A percentile compares a stretch with the other conserved stretches of the same genome.
Evolutionary conservation across 2,329 filamentous ascomycete genomes (phyloP).

Genomic region (Sporothrix schenckii): DNA sequence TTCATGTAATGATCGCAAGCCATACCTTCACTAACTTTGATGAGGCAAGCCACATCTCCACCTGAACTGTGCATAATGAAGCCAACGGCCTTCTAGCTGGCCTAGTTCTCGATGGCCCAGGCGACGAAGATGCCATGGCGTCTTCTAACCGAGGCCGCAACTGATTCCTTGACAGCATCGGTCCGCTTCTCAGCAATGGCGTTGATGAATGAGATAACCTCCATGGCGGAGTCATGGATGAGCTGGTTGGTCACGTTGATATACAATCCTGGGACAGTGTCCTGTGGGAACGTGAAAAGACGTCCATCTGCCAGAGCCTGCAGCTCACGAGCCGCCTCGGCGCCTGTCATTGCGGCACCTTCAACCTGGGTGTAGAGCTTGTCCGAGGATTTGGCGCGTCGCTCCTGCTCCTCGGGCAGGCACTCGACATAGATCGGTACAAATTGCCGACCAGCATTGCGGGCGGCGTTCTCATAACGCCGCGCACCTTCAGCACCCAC

Average conservation of each 20-base stretch:
- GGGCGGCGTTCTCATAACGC: conserved; percentile 39
- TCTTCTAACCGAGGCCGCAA: conserved; percentile 24
- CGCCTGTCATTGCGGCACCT: conserved; percentile 17
- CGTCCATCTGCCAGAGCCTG: conserved; percentile 26
- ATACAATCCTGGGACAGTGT: conserved; percentile 33
- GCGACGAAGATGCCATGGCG: background rate
- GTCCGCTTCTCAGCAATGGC: conserved; percentile 34
- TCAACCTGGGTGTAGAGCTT: conserved; percentile 34
- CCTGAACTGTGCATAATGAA: too few species aligned
- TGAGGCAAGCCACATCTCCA: too few species aligned
- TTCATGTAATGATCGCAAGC: background rate
- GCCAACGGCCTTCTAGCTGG: background rate
- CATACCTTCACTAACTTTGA: background rate
- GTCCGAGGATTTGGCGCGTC: conserved; percentile 36
- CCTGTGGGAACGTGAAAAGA: conserved; percentile 33
- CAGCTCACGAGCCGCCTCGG: conserved; percentile 27
- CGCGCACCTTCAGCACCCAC: conserved; percentile 37
- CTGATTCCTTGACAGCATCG: conserved; percentile 34
- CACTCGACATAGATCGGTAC: conserved; percentile 40
- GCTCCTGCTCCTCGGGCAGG: conserved; percentile 37
- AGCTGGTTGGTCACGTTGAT: conserved; percentile 39
- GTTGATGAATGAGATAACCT: conserved; percentile 40
- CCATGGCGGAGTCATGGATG: conserved; percentile 39
- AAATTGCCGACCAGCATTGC: conserved; percentile 39
- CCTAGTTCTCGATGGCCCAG: too few species aligned